These are phyloP conservation scores for Tephrocybe sp. DNA, from an alignment of 768 basidiomycete species.

Conservation along the genomic window DNA sequence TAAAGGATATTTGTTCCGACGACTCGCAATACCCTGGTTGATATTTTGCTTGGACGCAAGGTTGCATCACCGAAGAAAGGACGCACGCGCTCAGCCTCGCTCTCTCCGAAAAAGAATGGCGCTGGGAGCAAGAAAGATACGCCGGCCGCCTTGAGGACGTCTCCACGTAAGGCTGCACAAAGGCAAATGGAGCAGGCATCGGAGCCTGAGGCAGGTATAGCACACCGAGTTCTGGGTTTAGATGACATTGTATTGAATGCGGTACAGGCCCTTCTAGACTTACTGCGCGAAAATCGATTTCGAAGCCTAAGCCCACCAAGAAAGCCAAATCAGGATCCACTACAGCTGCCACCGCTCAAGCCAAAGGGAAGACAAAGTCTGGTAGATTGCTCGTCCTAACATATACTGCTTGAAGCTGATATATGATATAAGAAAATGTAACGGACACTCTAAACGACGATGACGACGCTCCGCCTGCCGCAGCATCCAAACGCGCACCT, in stretches of 20 bases:
- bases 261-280: constrained; percentile 5
- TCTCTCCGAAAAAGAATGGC: constrained; percentile 26
- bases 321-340: not conserved
- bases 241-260: not conserved
- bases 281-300: too few species aligned
- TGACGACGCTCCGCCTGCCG: too few species aligned
- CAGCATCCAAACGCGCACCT: too few species aligned
- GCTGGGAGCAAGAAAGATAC: not conserved
- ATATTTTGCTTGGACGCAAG: constrained; percentile 21
- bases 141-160: constrained; percentile 9
- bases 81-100: constrained; percentile 27
- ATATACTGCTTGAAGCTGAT: not conserved
- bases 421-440: too few species aligned
- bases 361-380: constrained; percentile 11
- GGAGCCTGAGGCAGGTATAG: constrained; percentile 12
- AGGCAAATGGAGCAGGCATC: not conserved
- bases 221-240: too few species aligned
- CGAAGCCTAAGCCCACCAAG: not conserved
- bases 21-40: constrained; percentile 18
- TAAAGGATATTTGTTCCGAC: constrained; percentile 22
- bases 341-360: constrained; percentile 1
- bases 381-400: not conserved
- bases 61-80: constrained; percentile 44
- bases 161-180: constrained; percentile 14
- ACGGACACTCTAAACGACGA: too few species aligned